Evolutionary conservation across 768 basidiomycete genomes (phyloP), one percentile per base, ranked within the genome.

Genomic region (Boletus vermiculosoides): DNA sequence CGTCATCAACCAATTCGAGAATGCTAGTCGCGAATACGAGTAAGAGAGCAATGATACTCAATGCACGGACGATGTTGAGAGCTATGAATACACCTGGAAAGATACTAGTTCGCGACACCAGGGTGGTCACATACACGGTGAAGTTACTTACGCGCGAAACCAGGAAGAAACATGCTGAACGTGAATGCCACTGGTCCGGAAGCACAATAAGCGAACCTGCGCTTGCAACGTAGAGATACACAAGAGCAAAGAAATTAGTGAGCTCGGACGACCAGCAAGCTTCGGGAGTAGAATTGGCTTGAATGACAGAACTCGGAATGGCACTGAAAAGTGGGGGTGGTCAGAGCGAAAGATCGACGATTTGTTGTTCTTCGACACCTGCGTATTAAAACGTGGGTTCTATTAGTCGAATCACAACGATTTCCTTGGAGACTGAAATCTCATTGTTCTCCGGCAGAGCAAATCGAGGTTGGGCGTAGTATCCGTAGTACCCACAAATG

Each of bases 21-120:
- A 90, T 84, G 54, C 81, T 90, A 71, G 83, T 89, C 13, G 89
- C 76, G 62, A 96, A 88, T 9, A 94, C 90, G 48, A 95, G 83
- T 28, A 92, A 73, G 55, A 96, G 81, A 18, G 85, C 81, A 62
- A 94, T 72, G 68, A 96, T 80, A 70, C 90, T 92, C 59, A 97
- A 68, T 44, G 77, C 70, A 56, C 94, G 88, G 66, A 90, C 76
- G 67, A 75, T 79, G 69, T 96, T 95, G 70, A 95, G 84, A 62
- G 83, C 84, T 67, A 89, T 79, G 73, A 93, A 93, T 54, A 82
- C 42, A 58, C 74, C 79, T 80, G 56, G 12, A 48, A 44, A 30
- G 28, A 44, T 20, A n/a, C n/a, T n/a, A 12, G 22, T 42, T 54
- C n/a, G 23, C 25, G 34, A 41, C 20, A 41, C 36, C 16, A 41